phyloP scores from a whole-genome alignment of 371 early-diverging fungal species.

The Apophysomyces trapeziformis region DNA sequence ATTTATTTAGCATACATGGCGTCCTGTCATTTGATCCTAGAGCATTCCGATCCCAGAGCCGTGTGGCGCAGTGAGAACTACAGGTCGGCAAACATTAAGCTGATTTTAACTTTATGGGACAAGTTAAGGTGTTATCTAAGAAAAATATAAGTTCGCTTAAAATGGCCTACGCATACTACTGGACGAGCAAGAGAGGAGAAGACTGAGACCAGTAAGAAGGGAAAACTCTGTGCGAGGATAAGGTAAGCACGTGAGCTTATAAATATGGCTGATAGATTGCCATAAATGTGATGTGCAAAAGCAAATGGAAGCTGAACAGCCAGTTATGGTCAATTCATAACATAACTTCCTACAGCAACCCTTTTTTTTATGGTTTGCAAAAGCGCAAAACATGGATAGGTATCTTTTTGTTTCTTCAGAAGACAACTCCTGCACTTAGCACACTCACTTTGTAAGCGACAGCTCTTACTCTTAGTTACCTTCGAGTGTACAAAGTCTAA shows the following conservation, averaged over 20 bases:
- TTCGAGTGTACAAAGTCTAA: not conserved
- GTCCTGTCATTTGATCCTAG: slow-evolving; percentile 1
- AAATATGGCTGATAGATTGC: slow-evolving; percentile 3
- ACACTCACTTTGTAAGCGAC: not conserved
- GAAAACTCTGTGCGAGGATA: not conserved
- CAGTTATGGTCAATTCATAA: not conserved
- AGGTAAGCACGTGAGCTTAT: not conserved
- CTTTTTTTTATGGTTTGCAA: slow-evolving; percentile 5
- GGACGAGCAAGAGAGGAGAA: too few species aligned
- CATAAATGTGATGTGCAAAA: slow-evolving; percentile 6
- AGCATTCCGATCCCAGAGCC: not conserved
- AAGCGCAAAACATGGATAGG: not conserved
- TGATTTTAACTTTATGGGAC: too few species aligned
- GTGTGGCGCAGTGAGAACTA: slow-evolving; percentile 2
- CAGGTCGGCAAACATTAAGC: too few species aligned
- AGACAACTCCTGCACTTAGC: not conserved
- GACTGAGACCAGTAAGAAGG: not conserved
- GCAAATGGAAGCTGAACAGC: not conserved
- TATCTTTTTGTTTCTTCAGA: slow-evolving; percentile 3
- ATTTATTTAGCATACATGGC: slow-evolving; percentile 2
- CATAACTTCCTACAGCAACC: not conserved
- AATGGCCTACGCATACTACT: too few species aligned
- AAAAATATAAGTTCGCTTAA: too few species aligned
- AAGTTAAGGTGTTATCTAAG: too few species aligned
- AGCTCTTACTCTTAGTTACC: not conserved